Base-by-base conservation (phyloP, 495 filamentous ascomycete species). In the Geoglossum glabrum region DNA sequence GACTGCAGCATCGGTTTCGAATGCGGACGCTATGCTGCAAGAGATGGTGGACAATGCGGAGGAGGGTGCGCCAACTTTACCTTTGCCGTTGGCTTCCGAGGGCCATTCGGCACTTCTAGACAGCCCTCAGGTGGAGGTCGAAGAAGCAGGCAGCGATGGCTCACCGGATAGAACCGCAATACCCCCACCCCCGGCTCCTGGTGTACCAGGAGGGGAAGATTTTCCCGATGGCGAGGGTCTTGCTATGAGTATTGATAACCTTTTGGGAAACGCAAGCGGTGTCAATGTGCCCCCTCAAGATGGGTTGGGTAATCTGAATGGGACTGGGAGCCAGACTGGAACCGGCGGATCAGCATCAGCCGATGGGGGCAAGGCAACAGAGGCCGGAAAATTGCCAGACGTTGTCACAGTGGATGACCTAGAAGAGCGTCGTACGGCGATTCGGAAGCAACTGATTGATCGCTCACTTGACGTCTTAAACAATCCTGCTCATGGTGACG, bases 381-480 rank as follows among this genome's bases (percentile, higher is more conserved):
- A 62, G 50, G 60, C 54, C 25, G 62, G 56, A 40, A 66, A 64
- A 45, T 59, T 66, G 33, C 68, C 73, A 13, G 67, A 73, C 30
- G 64, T 73, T 25, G 66, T 77, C 23, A 88, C 87, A 0, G 71
- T 90, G 52, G 87, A 97, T 58, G 87, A 93, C 64, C 72, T 99
- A 26, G 86, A 96, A 59, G 75, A 78, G 30, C 81, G 87, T 66
- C 82, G 93, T 38, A 75, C 76, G 23, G 76, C 74, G 11, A 72
- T 97, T 49, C 78, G 86, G 31, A 74, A 79, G 8, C 83, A 86
- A 56, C 70, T 97, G 46, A 89, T 96, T 57, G 87, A 95, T 62
- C 85, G 86, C 34, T 92, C 82, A 59, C 74, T 99, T 19, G 89
- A 97, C 67, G 80, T 96, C 54, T 78, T 97, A 40, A 85, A 60